phyloP scores from a whole-genome alignment of 2,329 filamentous ascomycete genomes.

The Calonectria hongkongensis region DNA sequence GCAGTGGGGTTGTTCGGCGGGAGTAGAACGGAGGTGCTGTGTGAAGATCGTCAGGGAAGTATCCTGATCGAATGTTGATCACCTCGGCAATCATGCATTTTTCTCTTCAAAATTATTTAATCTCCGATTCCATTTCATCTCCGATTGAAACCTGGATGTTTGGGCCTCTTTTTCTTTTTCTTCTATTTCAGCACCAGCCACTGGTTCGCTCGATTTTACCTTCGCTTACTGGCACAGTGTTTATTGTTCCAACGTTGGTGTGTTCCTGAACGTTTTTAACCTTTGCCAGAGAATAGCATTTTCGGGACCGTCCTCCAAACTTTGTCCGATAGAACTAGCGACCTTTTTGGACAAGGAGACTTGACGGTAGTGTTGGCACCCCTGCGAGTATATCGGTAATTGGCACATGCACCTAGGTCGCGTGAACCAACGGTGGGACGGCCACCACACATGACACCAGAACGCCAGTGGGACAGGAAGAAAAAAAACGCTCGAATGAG shows the following conservation, averaged over 20 bases:
- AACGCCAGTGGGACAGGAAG: neutral
- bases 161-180: neutral
- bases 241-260: neutral
- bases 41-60: neutral
- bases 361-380: neutral
- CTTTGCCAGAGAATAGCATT: neutral
- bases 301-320: neutral
- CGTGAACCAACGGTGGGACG: neutral
- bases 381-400: neutral
- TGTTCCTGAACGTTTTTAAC: neutral
- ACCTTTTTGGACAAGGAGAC: neutral
- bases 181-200: neutral
- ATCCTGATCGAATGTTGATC: neutral
- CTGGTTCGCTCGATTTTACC: neutral
- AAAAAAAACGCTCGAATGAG: slow-evolving; percentile 32
- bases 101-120: neutral
- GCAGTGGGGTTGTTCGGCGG: neutral
- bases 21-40: slow-evolving; percentile 2
- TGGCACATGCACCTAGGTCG: slow-evolving; percentile 15
- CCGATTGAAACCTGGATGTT: neutral
- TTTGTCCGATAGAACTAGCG: neutral
- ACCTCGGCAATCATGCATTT: neutral
- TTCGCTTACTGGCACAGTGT: neutral
- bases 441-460: slow-evolving; percentile 4
- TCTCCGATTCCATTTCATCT: neutral